Evolutionary conservation across 2,329 filamentous ascomycete species (phyloP), one percentile per base, ranked within the genome.

Genomic region (Aspergillus sp.): DNA sequence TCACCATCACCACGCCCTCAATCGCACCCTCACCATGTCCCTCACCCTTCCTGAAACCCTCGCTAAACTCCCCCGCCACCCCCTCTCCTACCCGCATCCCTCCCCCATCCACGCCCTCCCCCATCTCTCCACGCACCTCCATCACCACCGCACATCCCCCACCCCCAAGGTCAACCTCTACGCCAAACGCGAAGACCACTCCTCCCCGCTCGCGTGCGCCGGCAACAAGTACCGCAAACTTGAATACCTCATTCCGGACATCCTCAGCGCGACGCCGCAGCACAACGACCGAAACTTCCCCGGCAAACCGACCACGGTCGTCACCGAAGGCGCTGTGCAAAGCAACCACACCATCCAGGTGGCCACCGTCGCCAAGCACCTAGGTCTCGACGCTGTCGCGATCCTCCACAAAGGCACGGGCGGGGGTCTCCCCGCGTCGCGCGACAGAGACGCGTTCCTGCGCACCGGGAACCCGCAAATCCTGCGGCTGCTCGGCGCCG

Each of bases 161-260:
- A 32, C 14, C 33, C 53, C 56, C 26, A 51, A 45, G n/a, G 59
- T 68, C 42, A 55, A 59, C 44, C 49, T 71, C 47, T 66, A 60
- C 59, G 51, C 60, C 45, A 71, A 71, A 57, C 61, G 68, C 24
- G 68, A 71, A 61, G 68, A 71, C 58, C 68, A 71, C 38, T 57
- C 60, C 47, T 64, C 67, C 16, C 66, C 68, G 6, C 61, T 71
- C 26, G 62, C 68, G 45, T 66, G 63, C 49, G 54, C 67, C 24
- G 68, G 68, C 13, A 71, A 71, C 59, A 71, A 71, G 60, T 71
- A 71, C 58, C 66, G 68, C 49, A 71, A 71, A 54, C 60, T 71
- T 30, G 68, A 71, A 56, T 71, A 71, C 53, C 65, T 71, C 38
- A 55, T 70, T 4, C 68, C 68, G 0, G 67, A 71, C 40, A 68